A percentile compares a stretch with the other conserved stretches of the same genome.
These are phyloP conservation scores for Exserohilum rostratum DNA, from an alignment of 2,329 filamentous ascomycete species.

Conservation along the genomic window DNA sequence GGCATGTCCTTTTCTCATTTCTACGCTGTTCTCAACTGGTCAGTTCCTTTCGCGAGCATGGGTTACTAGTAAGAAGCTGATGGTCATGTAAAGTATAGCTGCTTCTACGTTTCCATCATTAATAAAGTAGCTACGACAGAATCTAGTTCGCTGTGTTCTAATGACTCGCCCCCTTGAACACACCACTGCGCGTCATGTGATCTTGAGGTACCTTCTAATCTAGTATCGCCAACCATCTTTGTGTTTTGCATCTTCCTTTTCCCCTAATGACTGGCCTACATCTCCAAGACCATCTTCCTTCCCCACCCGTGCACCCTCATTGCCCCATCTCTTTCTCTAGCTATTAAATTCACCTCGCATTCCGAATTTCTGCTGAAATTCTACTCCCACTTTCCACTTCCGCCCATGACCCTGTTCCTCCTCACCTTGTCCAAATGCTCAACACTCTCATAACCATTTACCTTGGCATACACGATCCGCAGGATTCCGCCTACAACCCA, in stretches of 20 bases:
- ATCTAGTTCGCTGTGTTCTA: conserved; percentile 1
- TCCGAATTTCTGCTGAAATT: neutral
- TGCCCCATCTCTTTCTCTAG: neutral
- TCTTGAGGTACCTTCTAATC: neutral
- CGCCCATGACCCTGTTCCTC: conserved; percentile 25
- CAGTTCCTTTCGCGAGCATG: conserved; percentile 26
- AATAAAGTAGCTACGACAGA: conserved; percentile 23
- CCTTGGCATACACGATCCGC: conserved; percentile 70
- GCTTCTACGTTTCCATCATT: conserved; percentile 16
- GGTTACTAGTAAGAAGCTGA: conserved; percentile 17
- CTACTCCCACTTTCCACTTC: conserved; percentile 28
- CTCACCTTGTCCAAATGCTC: conserved; percentile 26
- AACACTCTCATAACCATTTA: conserved; percentile 61
- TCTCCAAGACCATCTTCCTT: neutral
- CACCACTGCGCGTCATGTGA: neutral
- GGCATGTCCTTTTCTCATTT: conserved; percentile 18
- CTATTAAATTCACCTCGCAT: neutral
- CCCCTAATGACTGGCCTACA: neutral
- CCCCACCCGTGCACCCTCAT: neutral
- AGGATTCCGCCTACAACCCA: conserved; percentile 70
- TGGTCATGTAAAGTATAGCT: conserved; percentile 31
- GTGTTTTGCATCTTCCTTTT: neutral
- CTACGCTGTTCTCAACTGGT: conserved; percentile 16
- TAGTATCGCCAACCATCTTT: neutral
- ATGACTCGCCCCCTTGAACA: neutral